A percentile compares a stretch with the other conserved stretches of the same genome.
Conservation (phyloP, 2,329 filamentous ascomycete species). For the Venturia carpophila region DNA sequence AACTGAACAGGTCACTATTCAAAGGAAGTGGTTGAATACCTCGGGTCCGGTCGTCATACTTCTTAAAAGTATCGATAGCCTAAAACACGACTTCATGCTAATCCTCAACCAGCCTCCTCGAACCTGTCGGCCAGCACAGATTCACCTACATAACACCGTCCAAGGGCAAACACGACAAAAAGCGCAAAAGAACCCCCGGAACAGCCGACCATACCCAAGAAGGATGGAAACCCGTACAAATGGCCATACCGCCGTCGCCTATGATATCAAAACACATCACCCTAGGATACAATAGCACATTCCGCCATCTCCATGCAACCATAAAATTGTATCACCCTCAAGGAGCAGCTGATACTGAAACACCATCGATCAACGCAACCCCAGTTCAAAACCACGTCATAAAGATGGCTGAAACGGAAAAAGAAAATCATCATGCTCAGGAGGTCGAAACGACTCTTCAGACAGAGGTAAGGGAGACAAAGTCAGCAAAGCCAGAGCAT, state of each 20-base stretch:
- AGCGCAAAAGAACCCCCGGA: conserved; percentile 36
- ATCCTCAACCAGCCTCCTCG: conserved; percentile 47
- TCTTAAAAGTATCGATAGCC: no score
- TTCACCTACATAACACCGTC: conserved; percentile 47
- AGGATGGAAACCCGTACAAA: conserved; percentile 17
- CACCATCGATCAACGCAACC: not conserved
- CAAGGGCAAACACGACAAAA: conserved; percentile 53
- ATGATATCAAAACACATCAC: conserved; percentile 52
- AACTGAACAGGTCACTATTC: no score
- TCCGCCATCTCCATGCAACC: conserved; percentile 46
- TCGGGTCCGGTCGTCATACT: no score
- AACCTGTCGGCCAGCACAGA: conserved; percentile 57
- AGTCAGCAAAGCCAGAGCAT: not conserved
- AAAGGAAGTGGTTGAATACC: no score
- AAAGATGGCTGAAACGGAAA: not conserved
- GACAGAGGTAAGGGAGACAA: not conserved
- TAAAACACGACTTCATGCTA: not conserved
- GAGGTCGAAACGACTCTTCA: no score
- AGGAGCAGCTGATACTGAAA: not conserved
- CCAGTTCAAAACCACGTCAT: not conserved
- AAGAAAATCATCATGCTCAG: not conserved
- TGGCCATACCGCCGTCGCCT: conserved; percentile 35
- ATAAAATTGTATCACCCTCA: not conserved
- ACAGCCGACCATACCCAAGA: conserved; percentile 21
- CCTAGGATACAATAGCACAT: conserved; percentile 58